Evolutionary conservation across 139 green algal species (phyloP), one percentile per base, ranked within the genome.

Genomic region (Desmodesmus armatus): DNA sequence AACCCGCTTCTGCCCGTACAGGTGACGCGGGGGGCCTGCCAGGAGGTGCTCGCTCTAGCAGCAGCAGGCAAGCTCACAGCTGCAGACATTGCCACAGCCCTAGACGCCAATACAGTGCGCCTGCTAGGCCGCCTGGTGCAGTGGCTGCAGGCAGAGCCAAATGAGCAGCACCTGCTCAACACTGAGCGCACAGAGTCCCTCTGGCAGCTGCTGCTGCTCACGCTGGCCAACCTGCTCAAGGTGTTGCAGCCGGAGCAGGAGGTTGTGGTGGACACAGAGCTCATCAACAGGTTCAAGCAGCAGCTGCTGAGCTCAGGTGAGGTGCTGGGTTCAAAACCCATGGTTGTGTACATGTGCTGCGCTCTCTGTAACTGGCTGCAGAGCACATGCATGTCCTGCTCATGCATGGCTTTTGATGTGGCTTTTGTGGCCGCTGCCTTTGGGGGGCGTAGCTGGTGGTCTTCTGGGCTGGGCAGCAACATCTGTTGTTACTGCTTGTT

Each of bases 151-250:
- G 17, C 15, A 33, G 51, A 71, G 23, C 76, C 76, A 19, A 53
- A 73, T 5, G 76, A 82, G 40, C 35, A 82, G 55, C 37, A 58
- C 35, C 76, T 82, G 37, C 53, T 82, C 33, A 72, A 72, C 55
- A 67, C 51, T 6, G 76, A 82, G 5, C 11, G 13, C 21, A n/a
- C 37, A 9, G 37, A 71, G 37, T 72, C 76, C 4, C 37, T 82
- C 37, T 82, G 76, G 76, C 76, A 82, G 55, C 37, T 82, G 76
- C 55, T 82, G 76, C 37, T 82, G 5, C 37, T 71, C 25, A 82
- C 76, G 2, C 55, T 82, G 23, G 76, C 76, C 0, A 71, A 72
- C 37, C 39, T 82, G 55, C 76, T 82, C 25, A 43, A 55, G 9
- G 76, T 55, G 2, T 53, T 40, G 43, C 7, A 71, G 11, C 25